Evolutionary conservation across 345 rosid species (phyloP), one percentile per base, ranked within the genome.

Genomic region (Salix udensis): DNA sequence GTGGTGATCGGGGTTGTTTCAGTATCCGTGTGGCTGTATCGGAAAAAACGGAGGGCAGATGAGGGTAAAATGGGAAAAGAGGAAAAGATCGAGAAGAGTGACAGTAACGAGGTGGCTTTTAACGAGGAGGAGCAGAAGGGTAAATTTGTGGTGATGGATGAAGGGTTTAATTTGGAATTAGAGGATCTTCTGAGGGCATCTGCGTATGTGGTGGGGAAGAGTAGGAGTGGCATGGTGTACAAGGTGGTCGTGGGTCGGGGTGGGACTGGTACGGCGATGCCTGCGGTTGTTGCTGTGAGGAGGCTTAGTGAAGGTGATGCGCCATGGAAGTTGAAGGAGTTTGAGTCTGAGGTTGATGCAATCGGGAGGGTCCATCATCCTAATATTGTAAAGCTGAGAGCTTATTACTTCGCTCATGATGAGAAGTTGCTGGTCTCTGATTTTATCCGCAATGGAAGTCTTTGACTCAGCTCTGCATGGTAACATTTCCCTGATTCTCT

Each of bases 121-220:
- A 91, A 74, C 23, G 80, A 68, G 34, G 91, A 85, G 74, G 94
- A 83, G 77, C 89, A 91, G 48, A 84, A 80, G 15, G 94, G 94
- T 83, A 92, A 89, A 83, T 90, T 89, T 72, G 78, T 83, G 18
- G 91, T 88, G 71, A 65, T 93, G 0, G 99, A 93, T 40, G 98
- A 92, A 70, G 96, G 94, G 62, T 93, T 96, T 71, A 81, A 82
- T 82, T 70, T 96, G 72, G 98, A 93, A 53, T 81, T 96, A 2
- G 98, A 96, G 84, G 98, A 92, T 81, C 67, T 96, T 85, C 73
- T 96, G 78, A 92, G 99, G 87, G 97, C 98, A 4, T 93, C 99
- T 0, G 99, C 99, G 7, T 92, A 86, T 78, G 99, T 96, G 52
- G 91, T 91, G 31, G 99, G 98, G 40, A 96, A 96, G 77, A 86